phyloP scores from a whole-genome alignment of 2,329 filamentous ascomycete genomes.

The Helotiales sp. region DNA sequence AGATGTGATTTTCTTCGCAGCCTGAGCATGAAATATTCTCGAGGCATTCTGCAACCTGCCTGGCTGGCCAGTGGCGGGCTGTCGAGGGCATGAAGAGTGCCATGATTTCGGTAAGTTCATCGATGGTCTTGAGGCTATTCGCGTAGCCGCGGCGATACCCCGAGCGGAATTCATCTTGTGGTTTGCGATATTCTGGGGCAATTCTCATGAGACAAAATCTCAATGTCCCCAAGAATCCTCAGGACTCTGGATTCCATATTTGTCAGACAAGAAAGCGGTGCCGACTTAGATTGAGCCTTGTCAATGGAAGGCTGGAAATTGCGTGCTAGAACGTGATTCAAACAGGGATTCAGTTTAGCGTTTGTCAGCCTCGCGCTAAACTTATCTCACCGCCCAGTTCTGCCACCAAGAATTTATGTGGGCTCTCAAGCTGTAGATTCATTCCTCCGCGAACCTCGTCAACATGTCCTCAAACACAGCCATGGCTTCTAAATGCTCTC shows the following conservation, averaged over 20 bases:
- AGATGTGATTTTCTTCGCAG: slow-evolving; percentile 24
- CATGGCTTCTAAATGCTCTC: slow-evolving; percentile 56
- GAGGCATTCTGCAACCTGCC: slow-evolving; percentile 24
- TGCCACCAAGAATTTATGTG: slow-evolving; percentile 7
- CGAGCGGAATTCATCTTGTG: slow-evolving; percentile 36
- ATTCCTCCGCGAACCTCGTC: background rate
- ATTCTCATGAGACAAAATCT: background rate
- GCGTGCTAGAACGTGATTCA: slow-evolving; percentile 25
- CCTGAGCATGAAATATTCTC: slow-evolving; percentile 35
- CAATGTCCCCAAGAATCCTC: background rate
- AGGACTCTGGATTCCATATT: slow-evolving; percentile 12
- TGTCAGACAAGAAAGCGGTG: slow-evolving; percentile 17
- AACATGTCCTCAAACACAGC: slow-evolving; percentile 2
- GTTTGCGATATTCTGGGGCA: too few relatives aligned
- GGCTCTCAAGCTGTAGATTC: background rate
- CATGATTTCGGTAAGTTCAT: slow-evolving; percentile 25
- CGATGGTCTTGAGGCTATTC: slow-evolving; percentile 28
- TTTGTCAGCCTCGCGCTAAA: slow-evolving; percentile 13
- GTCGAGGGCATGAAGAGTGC: slow-evolving; percentile 26
- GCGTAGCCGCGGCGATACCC: slow-evolving; percentile 30
- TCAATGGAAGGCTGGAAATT: slow-evolving; percentile 16
- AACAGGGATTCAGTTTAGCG: background rate
- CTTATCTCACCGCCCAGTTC: background rate
- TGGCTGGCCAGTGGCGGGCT: slow-evolving; percentile 11
- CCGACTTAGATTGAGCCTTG: slow-evolving; percentile 7